phyloP scores from a whole-genome alignment of 1,284 basidiomycete genomes.

The Kalmanozyma brasiliensis region DNA sequence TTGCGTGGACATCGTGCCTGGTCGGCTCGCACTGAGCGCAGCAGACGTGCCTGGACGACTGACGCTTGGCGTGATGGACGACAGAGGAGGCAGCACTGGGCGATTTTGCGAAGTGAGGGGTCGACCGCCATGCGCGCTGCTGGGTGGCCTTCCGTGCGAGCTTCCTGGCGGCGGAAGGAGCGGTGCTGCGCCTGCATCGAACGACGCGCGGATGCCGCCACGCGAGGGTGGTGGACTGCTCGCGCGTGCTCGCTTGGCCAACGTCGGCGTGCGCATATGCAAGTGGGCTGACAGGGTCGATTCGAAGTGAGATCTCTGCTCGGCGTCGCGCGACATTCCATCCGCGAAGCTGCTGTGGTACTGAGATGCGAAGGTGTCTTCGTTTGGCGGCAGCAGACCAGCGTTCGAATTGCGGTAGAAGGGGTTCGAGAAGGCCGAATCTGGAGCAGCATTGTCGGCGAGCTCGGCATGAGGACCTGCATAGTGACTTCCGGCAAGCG shows the following conservation, averaged over 20 bases:
- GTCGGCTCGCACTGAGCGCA: conserved; percentile 27
- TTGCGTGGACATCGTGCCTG: conserved; percentile 28
- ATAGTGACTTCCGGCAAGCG: conserved; percentile 42
- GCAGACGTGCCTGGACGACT: conserved; percentile 55
- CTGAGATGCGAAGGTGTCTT: conserved; percentile 14
- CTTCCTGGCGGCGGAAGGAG: conserved; percentile 45
- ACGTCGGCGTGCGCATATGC: conserved; percentile 53
- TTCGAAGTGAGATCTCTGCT: conserved; percentile 45
- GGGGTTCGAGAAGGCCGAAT: conserved; percentile 37
- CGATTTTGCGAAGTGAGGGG: conserved; percentile 49
- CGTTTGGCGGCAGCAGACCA: conserved; percentile 5
- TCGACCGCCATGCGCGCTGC: conserved; percentile 38
- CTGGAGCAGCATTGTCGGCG: conserved; percentile 2
- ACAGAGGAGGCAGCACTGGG: conserved; percentile 55
- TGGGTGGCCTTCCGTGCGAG: conserved; percentile 45
- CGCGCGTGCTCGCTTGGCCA: conserved; percentile 37
- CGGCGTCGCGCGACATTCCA: conserved; percentile 9
- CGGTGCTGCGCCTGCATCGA: conserved; percentile 32
- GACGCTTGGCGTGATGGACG: conserved; percentile 44
- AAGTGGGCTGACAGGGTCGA: conserved; percentile 55
- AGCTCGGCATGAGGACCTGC: conserved; percentile 6
- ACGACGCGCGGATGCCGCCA: conserved; percentile 33
- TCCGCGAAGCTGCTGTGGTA: conserved; percentile 12
- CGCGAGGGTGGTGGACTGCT: conserved; percentile 44
- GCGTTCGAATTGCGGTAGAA: conserved; percentile 34